phyloP scores from a whole-genome alignment of 352 stramenopile species.

The Blastocystis sp. region DNA sequence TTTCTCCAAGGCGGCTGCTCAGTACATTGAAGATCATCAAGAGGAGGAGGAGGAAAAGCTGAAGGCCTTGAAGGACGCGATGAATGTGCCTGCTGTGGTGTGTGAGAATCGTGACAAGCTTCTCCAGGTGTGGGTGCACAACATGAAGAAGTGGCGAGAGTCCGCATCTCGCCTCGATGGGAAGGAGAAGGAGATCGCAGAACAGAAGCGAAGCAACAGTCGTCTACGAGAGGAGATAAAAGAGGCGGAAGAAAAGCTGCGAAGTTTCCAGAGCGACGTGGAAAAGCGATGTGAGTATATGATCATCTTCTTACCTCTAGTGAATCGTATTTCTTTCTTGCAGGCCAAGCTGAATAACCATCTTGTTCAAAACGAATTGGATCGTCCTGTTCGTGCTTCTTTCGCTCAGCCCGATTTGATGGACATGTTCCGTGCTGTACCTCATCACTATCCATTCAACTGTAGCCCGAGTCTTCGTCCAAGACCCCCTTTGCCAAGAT shows the following conservation, averaged over 20 bases:
- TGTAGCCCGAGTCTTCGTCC: slow-evolving; percentile 1
- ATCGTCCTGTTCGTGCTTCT: background rate
- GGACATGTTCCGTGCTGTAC: slow-evolving; percentile 17
- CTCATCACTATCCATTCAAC: background rate
- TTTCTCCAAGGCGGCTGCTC: background rate
- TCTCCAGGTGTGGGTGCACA: background rate
- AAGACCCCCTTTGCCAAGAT: background rate
- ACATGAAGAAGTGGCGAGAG: slow-evolving; percentile 16
- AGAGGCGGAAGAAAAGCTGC: background rate
- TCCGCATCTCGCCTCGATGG: background rate
- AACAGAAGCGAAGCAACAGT: slow-evolving; percentile 6
- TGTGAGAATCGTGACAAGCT: slow-evolving; percentile 54
- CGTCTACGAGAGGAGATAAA: slow-evolving; percentile 10
- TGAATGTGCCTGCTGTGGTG: slow-evolving; percentile 13
- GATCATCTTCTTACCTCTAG: background rate
- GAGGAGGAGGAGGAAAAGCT: background rate
- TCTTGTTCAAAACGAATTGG: background rate
- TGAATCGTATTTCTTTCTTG: background rate
- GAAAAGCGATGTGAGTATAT: background rate
- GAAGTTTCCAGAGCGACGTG: background rate
- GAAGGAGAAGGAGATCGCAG: slow-evolving; percentile 1
- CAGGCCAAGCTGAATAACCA: slow-evolving; percentile 13
- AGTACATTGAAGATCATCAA: background rate
- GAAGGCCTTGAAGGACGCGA: slow-evolving; percentile 16
- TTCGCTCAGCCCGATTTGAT: background rate